A percentile compares a stretch with the other conserved stretches of the same genome.
These are phyloP conservation scores for Colletotrichum kahawae DNA, from an alignment of 2,329 filamentous ascomycete species.

Conservation along the genomic window DNA sequence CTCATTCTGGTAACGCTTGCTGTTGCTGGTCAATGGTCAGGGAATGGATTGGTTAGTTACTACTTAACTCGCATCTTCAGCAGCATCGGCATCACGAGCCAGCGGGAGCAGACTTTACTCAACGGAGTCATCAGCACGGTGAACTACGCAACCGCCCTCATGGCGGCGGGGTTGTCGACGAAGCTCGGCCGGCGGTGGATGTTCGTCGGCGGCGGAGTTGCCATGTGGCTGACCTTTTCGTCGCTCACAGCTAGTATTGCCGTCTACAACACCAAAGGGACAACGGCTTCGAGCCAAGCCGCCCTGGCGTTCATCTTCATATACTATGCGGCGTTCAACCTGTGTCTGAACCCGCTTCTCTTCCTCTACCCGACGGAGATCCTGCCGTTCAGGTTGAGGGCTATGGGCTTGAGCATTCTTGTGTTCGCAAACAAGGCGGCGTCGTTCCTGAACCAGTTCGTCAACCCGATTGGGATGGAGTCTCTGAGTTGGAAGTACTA, in stretches of 20 bases:
- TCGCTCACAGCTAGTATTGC: background rate
- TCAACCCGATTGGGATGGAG: slow-evolving; percentile 34
- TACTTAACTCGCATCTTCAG: slow-evolving; percentile 41
- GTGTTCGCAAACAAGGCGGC: slow-evolving; percentile 26
- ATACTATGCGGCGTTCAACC: slow-evolving; percentile 28
- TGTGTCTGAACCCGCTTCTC: background rate
- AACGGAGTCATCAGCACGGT: slow-evolving; percentile 32
- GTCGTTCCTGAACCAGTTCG: slow-evolving; percentile 39
- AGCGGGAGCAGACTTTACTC: slow-evolving; percentile 41
- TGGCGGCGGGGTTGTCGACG: background rate
- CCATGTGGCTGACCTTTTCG: slow-evolving; percentile 9
- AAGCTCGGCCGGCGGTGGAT: slow-evolving; percentile 20
- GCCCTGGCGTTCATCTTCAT: slow-evolving; percentile 40
- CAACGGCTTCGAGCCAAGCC: background rate
- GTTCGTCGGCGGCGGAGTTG: slow-evolving; percentile 28
- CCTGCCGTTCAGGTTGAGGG: slow-evolving; percentile 29
- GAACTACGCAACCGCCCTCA: background rate
- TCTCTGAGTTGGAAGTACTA: slow-evolving; percentile 29
- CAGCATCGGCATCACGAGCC: slow-evolving; percentile 29
- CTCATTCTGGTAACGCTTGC: slow-evolving; percentile 27
- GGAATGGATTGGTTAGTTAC: slow-evolving; percentile 38
- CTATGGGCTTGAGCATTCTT: slow-evolving; percentile 30
- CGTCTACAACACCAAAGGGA: background rate
- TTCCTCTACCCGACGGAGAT: slow-evolving; percentile 29
- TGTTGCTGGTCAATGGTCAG: slow-evolving; percentile 30